These are phyloP conservation scores for Colletotrichum orbiculare DNA, from an alignment of 2,329 filamentous ascomycete species.

Conservation along the genomic window DNA sequence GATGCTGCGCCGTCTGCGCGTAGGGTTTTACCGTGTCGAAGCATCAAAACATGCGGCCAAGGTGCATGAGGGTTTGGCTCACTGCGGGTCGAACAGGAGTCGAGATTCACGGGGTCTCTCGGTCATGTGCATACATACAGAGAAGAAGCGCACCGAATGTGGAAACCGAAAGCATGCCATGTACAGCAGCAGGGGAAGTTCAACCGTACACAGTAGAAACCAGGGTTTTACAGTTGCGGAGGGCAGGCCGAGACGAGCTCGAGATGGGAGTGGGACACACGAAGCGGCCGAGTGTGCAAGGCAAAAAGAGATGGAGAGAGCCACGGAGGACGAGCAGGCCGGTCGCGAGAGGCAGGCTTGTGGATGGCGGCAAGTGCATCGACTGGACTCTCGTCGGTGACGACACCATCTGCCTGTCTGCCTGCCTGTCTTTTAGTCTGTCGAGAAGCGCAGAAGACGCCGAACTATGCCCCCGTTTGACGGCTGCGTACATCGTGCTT, in stretches of 20 bases:
- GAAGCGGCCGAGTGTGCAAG: too few species aligned
- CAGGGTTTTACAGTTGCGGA: slow-evolving; percentile 16
- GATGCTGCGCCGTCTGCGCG: slow-evolving; percentile 12
- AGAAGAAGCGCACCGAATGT: too few species aligned
- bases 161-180: too few species aligned
- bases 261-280: neutral
- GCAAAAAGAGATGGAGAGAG: neutral
- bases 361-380: too few species aligned
- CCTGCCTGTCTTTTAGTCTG: neutral
- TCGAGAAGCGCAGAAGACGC: slow-evolving; percentile 6
- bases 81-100: slow-evolving; percentile 32
- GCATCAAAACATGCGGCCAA: slow-evolving; percentile 3
- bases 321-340: slow-evolving; percentile 8
- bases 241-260: slow-evolving; percentile 25
- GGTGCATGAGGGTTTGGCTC: slow-evolving; percentile 15
- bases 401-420: neutral
- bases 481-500: neutral
- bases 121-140: too few species aligned
- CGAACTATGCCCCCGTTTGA: slow-evolving; percentile 19
- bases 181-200: too few species aligned
- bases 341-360: slow-evolving; percentile 13
- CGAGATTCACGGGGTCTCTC: neutral
- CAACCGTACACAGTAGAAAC: neutral
- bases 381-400: neutral
- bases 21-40: slow-evolving; percentile 1